Evolutionary conservation across 805 yeast genomes (phyloP).

Genomic region (Myxozyma kluyveri): DNA sequence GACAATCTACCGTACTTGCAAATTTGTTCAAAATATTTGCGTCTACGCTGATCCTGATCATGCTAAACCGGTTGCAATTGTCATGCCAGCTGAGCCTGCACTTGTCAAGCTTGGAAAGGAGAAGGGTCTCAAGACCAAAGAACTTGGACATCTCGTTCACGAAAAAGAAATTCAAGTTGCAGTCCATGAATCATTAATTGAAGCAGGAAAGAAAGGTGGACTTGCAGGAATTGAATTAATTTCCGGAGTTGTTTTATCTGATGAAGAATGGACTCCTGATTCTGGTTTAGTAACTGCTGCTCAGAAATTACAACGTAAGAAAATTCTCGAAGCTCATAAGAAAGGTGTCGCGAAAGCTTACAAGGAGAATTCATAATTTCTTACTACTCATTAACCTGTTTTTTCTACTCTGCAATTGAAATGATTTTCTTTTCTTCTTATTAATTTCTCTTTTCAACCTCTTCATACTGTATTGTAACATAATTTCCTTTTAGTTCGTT

Average conservation of each 20-base stretch:
- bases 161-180: constrained; percentile 56
- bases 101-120: constrained; percentile 60
- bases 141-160: constrained; percentile 49
- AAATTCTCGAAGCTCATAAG: constrained; percentile 69
- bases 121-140: constrained; percentile 50
- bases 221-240: constrained; percentile 81
- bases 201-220: constrained; percentile 78
- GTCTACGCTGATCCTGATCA: constrained; percentile 86
- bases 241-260: constrained; percentile 71
- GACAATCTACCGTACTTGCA: constrained; percentile 81
- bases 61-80: constrained; percentile 89
- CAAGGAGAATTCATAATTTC: constrained; percentile 22
- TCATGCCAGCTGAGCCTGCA: constrained; percentile 73
- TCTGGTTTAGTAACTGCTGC: constrained; percentile 92
- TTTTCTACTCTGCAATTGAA: too few relatives aligned
- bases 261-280: constrained; percentile 97
- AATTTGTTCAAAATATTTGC: constrained; percentile 75
- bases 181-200: constrained; percentile 57
- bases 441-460: too few relatives aligned
- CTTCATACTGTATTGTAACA: too few relatives aligned
- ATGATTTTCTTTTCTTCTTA: too few relatives aligned
- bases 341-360: constrained; percentile 68
- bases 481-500: too few relatives aligned
- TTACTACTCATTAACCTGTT: too few relatives aligned
- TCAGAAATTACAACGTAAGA: constrained; percentile 91